Conservation (phyloP, 2,329 filamentous ascomycete genomes). For the Dactylellina drechsleri region DNA sequence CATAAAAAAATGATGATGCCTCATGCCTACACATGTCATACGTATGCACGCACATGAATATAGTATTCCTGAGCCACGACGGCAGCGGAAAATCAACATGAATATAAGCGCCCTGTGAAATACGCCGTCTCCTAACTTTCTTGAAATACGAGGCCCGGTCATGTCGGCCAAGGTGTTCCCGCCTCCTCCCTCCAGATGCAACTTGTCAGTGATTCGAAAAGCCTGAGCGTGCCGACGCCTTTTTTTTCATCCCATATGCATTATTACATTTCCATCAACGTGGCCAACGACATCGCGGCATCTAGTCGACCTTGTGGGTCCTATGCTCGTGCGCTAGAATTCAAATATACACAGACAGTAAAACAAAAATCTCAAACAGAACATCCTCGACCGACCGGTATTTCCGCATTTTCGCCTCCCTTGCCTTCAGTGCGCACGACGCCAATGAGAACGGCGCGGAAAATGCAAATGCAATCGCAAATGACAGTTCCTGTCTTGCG, state of each 20-base stretch:
- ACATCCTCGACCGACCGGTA: constrained; percentile 31
- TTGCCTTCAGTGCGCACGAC: constrained; percentile 12
- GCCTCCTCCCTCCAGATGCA: constrained; percentile 19
- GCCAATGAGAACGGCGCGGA: constrained; percentile 40
- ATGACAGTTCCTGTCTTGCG: too few species aligned
- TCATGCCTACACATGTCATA: too few species aligned
- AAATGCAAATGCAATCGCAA: constrained; percentile 34
- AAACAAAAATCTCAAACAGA: not conserved
- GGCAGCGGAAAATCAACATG: constrained; percentile 12
- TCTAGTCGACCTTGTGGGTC: constrained; percentile 41
- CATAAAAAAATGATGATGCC: constrained; percentile 20
- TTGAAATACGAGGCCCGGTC: constrained; percentile 16
- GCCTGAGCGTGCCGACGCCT: constrained; percentile 33
- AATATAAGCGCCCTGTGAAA: constrained; percentile 41
- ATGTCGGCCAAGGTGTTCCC: constrained; percentile 38
- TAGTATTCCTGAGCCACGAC: too few species aligned
- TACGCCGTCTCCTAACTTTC: constrained; percentile 23
- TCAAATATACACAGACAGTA: constrained; percentile 12
- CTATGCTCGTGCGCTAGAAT: constrained; percentile 39
- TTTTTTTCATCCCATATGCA: constrained; percentile 1
- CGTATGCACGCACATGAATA: too few species aligned
- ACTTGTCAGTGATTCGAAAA: not conserved
- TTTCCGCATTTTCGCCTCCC: constrained; percentile 34
- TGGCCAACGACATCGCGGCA: constrained; percentile 49
- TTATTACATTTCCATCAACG: not conserved